Evolutionary conservation across 2,329 filamentous ascomycete genomes (phyloP), one percentile per base, ranked within the genome.

Genomic region (Periconia macrospinosa): DNA sequence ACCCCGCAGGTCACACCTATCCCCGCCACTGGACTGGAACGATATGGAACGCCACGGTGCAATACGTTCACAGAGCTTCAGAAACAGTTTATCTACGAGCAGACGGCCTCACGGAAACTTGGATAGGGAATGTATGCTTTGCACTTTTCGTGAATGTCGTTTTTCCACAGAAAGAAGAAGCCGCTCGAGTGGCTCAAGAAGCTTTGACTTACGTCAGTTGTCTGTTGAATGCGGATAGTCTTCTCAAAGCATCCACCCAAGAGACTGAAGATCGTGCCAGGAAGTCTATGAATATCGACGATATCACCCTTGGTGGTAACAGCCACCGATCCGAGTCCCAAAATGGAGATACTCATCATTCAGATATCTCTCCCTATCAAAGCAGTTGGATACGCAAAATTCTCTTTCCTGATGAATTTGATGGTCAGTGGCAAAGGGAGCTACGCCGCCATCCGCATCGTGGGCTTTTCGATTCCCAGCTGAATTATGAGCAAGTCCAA

Each of bases 401-500:
- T 67, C 67, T 81, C 1, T 80, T 80, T 49, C 79, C 79, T 1
- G 61, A 59, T 1, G 54, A 70, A 13, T 23, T 45, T 2, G 67
- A 80, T 55, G 76, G 76, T 14, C 48, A 60, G 2, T 53, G 73
- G 20, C 78, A 81, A 55, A 71, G 56, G 8, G 65, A 52, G 7
- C 63, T 81, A 30, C 72, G 76, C 37, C 69, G 58, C 13, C 63
- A 71, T 6, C 57, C 63, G 5, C 63, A 68, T 41, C 68, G 73
- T 18, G 56, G 65, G 1, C 69, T 75, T 47, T 72, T 73, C 44
- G 79, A 81, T 56, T 33, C 53, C 7, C 58, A 68, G 33, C 62
- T 81, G 14, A 81, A 81, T 54, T 79, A 76, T 58, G 79, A 81
- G 59, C 79, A 81, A 61, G 59, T 74, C 50, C 76, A 76, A 59